Evolutionary conservation across 768 basidiomycete genomes (phyloP), one percentile per base, ranked within the genome.

Genomic region (Tubosaeta sp.): DNA sequence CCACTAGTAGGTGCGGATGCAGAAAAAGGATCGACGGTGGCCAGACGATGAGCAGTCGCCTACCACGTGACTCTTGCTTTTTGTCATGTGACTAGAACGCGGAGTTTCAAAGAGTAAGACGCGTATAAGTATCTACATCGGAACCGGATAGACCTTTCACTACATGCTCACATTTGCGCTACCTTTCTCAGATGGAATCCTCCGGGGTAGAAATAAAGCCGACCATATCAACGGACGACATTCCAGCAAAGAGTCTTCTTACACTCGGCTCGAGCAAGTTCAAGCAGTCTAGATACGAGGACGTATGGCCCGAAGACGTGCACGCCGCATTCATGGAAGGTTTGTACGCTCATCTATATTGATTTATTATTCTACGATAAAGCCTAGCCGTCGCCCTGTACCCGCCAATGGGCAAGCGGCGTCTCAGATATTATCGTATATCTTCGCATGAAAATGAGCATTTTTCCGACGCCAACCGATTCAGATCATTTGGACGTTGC

Each of bases 311-410:
- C 2, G 65, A 61, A 21, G 69, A 68, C 39, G 67, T 68, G 46
- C 67, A 68, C 62, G 60, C 67, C 46, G 67, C 69, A 9, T 68
- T 68, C 34, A 69, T 70, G 67, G 67, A 68, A 69, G 67, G 67
- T 70, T n/a, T 2, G 65, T 54, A 29, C 30, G 8, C 8, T 2
- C 5, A 18, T 36, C 11, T 45, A 32, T 29, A 8, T 10, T 36
- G 21, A n/a, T 42, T 9, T 42, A 27, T 22, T 25, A 41, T 44
- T 36, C 51, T 65, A 24, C 48, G 46, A 56, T 50, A 16, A 54
- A n/a, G 41, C 35, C 11, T 52, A 68, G 67, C 67, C 11, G 46
- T 67, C 22, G 50, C 57, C 31, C 29, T 70, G 39, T 70, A 70
- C 55, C 67, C 67, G 2, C 69, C 67, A 14, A 70, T 68, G 67